Conservation (phyloP, 164 flowering plant species). For the grape (Vitis vinifera) region ASM3070453v1 NC_081812.1:22834501-22835000, state of each 20-base stretch:
- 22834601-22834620: conserved; percentile 33
- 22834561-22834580: conserved; percentile 19
- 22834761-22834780: conserved; percentile 11
- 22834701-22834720: conserved; percentile 39
- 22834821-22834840: conserved; percentile 19
- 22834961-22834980: conserved; percentile 16
- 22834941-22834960: conserved; percentile 12
- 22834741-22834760: conserved; percentile 23
- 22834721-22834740: conserved; percentile 29
- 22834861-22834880: conserved; percentile 22
- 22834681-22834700: conserved; percentile 30
- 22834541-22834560: conserved; percentile 20
- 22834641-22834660: conserved; percentile 24
- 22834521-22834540: conserved; percentile 30
- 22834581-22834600: conserved; percentile 35
- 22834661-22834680: conserved; percentile 23
- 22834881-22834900: conserved; percentile 22
- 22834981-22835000: conserved; percentile 21
- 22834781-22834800: conserved; percentile 18
- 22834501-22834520: conserved; percentile 40
- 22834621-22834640: conserved; percentile 21
- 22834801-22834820: conserved; percentile 24
- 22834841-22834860: conserved; percentile 31
- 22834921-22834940: conserved; percentile 23
- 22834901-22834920: conserved; percentile 23